phyloP scores from a whole-genome alignment of 345 rosid species.

The Triadica sebifera region DNA sequence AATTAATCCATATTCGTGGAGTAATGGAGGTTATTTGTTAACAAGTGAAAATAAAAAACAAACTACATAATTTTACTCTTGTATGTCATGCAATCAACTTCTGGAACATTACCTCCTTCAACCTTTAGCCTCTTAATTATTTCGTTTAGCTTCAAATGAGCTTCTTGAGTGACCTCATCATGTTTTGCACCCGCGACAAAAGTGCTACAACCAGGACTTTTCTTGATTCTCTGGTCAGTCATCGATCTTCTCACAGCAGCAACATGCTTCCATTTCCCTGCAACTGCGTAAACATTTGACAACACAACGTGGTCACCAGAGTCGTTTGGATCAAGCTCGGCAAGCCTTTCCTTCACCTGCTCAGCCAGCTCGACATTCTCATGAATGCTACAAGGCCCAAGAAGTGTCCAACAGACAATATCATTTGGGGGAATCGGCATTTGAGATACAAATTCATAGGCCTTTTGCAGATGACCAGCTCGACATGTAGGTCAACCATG shows the following conservation, averaged over 20 bases:
- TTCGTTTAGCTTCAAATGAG: constrained; percentile 35
- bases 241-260: constrained; percentile 68
- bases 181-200: constrained; percentile 34
- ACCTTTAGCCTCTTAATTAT: constrained; percentile 33
- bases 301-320: constrained; percentile 80
- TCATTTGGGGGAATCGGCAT: constrained; percentile 76
- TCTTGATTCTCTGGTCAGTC: constrained; percentile 52
- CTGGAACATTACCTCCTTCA: constrained; percentile 59
- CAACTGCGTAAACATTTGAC: constrained; percentile 74
- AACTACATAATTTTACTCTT: constrained; percentile 66
- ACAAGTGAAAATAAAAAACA: no score
- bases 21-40: no score
- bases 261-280: constrained; percentile 72
- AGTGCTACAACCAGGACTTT: constrained; percentile 68
- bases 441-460: constrained; percentile 58
- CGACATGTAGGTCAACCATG: constrained; percentile 83
- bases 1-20: no score
- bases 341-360: constrained; percentile 66
- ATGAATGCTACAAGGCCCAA: constrained; percentile 86
- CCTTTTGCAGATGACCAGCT: constrained; percentile 79
- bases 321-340: constrained; percentile 66
- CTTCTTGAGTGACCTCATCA: constrained; percentile 27
- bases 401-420: constrained; percentile 88
- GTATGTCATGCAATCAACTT: constrained; percentile 47
- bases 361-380: constrained; percentile 78